Evolutionary conservation across 2,329 filamentous ascomycete genomes (phyloP), one percentile per base, ranked within the genome.

Genomic region (Didymella exigua): DNA sequence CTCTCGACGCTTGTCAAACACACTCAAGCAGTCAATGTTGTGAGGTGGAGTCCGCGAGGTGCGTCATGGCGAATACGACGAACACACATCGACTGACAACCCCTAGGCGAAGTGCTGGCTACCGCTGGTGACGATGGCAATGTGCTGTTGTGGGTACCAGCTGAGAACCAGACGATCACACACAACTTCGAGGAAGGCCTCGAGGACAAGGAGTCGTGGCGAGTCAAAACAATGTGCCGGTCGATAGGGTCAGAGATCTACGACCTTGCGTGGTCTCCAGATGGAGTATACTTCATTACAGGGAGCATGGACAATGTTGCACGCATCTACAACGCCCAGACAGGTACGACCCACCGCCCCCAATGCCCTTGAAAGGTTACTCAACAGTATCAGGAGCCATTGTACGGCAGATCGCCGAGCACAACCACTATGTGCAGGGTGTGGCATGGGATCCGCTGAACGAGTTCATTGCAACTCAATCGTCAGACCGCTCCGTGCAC

Each of bases 221-320:
- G 93, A 59, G 89, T 93, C 59, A 98, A 96, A 78, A 91, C 96
- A 74, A 98, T 98, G 95, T 98, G 93, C 76, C 87, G 95, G 59
- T 96, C 93, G 40, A 91, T 90, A 59, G 93, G 93, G 30, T 91
- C 93, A 10, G 95, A 99, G 75, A 98, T 99, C 64, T 99, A 99
- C 77, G 95, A 99, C 76, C 80, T 99, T 53, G 95, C 95, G 45
- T 99, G 95, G 96, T 98, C 95, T 43, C 96, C 96, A n/a, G 95
- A 99, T 75, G 92, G 90, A 33, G 81, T 88, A 33, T 95, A 96
- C 78, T 96, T 99, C 79, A 97, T 99, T 67, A 97, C 96, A 21
- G 95, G 95, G 33, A 98, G 95, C 78, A 98, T 99, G 93, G 95
- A 99, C 79, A 99, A 99, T 74, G 89, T 98, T 73, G 93, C 95